Conservation (phyloP, 2,329 filamentous ascomycete species). For the Sclerotinia glacialis region DNA sequence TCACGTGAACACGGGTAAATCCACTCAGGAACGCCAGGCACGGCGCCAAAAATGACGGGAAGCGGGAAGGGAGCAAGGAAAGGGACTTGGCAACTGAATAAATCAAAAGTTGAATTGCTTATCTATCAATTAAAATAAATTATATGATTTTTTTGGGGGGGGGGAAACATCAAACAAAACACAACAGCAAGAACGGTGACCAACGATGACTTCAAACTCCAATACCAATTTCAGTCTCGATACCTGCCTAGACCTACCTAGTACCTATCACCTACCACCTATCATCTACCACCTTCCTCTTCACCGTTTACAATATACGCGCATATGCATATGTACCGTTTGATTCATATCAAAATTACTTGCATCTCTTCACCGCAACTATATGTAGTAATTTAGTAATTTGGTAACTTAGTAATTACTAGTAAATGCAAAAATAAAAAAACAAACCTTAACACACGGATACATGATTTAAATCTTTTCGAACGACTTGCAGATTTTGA, state of each 20-base stretch:
- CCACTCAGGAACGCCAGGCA: conserved; percentile 6
- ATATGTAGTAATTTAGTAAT: neutral
- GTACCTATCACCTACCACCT: too few relatives aligned
- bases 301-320: conserved; percentile 13
- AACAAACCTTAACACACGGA: neutral
- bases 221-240: neutral
- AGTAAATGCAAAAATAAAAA: neutral
- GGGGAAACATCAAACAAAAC: neutral
- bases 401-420: too few relatives aligned
- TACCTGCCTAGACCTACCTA: too few relatives aligned
- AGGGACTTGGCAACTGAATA: neutral
- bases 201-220: neutral
- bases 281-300: neutral
- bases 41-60: neutral
- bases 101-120: neutral
- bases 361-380: conserved; percentile 7
- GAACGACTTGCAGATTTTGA: conserved; percentile 16
- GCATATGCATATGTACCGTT: neutral
- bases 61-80: neutral
- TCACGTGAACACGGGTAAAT: conserved; percentile 7
- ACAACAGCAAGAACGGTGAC: neutral
- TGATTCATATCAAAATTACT: conserved; percentile 11
- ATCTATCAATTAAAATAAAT: neutral
- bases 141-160: too few relatives aligned
- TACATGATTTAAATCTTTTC: conserved; percentile 9